These are phyloP conservation scores for Neocatenulostroma microsporum DNA, from an alignment of 2,329 filamentous ascomycete genomes.

Conservation along the genomic window DNA sequence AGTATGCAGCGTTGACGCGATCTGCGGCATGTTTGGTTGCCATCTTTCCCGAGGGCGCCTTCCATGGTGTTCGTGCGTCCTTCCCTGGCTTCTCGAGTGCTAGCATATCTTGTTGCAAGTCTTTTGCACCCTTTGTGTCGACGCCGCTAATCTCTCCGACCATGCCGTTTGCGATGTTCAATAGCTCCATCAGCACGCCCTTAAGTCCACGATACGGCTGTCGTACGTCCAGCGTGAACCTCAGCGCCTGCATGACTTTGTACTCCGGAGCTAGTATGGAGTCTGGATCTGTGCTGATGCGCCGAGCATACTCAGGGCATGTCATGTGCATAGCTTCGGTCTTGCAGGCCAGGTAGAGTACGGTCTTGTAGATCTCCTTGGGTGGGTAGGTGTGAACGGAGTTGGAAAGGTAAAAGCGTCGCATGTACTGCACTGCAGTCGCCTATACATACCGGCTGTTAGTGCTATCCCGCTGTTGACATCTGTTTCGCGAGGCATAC, in stretches of 20 bases:
- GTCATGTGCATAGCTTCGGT: conserved; percentile 76
- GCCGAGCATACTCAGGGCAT: conserved; percentile 49
- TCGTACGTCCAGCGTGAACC: conserved; percentile 87
- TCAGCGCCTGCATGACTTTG: conserved; percentile 79
- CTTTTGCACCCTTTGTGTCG: conserved; percentile 12
- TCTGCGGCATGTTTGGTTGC: conserved; percentile 26
- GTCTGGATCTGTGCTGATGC: conserved; percentile 57
- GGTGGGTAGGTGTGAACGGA: conserved; percentile 95
- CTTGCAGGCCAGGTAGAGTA: conserved; percentile 88
- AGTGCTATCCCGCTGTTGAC: no score
- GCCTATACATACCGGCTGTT: conserved; percentile 30
- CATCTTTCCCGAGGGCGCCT: conserved; percentile 5
- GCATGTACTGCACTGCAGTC: conserved; percentile 81
- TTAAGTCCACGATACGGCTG: conserved; percentile 86
- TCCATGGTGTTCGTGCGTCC: conserved; percentile 17
- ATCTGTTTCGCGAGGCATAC: neutral
- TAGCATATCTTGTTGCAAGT: conserved; percentile 17
- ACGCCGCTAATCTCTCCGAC: conserved; percentile 30
- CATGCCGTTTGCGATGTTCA: conserved; percentile 57
- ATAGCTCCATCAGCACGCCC: conserved; percentile 75
- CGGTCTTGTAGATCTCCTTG: conserved; percentile 78
- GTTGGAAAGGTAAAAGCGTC: conserved; percentile 92
- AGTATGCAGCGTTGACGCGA: conserved; percentile 57
- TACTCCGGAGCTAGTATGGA: conserved; percentile 88
- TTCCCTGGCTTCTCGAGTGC: conserved; percentile 10